Percentiles rank a stretch among this genome's conserved stretches.
These are phyloP conservation scores for Pichia pseudocactophila DNA, from an alignment of 805 yeast genomes.

Conservation along the genomic window DNA sequence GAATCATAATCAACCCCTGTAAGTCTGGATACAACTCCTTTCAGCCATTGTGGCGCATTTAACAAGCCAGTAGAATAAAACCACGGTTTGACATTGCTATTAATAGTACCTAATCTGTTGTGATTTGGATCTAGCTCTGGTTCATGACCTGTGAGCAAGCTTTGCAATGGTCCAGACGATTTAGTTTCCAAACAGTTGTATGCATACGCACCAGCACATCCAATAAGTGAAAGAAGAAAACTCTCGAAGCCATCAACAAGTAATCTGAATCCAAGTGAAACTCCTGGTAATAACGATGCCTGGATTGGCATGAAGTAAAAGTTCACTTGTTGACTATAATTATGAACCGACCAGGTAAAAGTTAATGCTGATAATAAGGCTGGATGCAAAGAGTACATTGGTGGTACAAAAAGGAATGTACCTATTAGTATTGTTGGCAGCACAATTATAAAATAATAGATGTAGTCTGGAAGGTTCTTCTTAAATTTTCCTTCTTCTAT, in stretches of 20 bases:
- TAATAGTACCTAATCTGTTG: conserved; percentile 25
- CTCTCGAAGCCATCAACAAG: conserved; percentile 36
- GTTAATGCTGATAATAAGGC: conserved; percentile 47
- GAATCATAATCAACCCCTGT: conserved; percentile 27
- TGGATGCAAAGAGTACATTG: conserved; percentile 22
- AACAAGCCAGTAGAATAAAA: conserved; percentile 45
- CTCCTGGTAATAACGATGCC: conserved; percentile 46
- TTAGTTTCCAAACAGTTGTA: conserved; percentile 56
- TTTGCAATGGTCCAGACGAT: conserved; percentile 39
- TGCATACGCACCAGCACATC: conserved; percentile 47
- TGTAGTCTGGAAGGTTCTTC: conserved; percentile 43
- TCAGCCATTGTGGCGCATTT: conserved; percentile 45
- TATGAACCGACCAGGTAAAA: conserved; percentile 53
- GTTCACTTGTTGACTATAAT: conserved; percentile 43
- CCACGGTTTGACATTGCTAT: conserved; percentile 24
- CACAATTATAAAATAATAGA: conserved; percentile 42
- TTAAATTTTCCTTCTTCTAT: conserved; percentile 45
- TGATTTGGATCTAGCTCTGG: conserved; percentile 15
- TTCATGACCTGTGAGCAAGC: conserved; percentile 25
- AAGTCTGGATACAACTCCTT: conserved; percentile 20
- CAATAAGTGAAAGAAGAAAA: conserved; percentile 36
- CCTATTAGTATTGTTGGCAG: conserved; percentile 37
- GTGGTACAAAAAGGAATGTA: conserved; percentile 24
- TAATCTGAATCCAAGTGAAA: conserved; percentile 34
- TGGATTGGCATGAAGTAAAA: conserved; percentile 46